Evolutionary conservation across 176 grass and related monocot genomes (phyloP), one percentile per base, ranked within the genome.

Genomic region (Triticum urartu): DNA sequence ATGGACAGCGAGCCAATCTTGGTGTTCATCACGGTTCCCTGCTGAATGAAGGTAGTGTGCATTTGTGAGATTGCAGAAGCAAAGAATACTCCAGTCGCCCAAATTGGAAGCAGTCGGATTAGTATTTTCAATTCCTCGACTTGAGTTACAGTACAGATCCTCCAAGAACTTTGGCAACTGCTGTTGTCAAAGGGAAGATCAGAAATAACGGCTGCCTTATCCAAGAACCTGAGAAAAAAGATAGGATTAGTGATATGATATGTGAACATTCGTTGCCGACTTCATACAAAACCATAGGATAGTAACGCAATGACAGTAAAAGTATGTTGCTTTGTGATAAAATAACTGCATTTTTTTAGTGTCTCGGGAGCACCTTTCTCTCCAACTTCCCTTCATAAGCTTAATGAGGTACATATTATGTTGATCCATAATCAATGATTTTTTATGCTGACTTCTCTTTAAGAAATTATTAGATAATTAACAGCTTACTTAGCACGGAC

Each of bases 41-140:
- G 95, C 66, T 97, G 95, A 74, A 97, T 97, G 72, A 94, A 97
- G 61, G 95, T 97, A 36, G 88, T 97, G 67, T 89, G 88, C 92
- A 94, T 91, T 83, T 94, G 95, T 62, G 92, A 94, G 18, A 89
- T 86, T 42, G 86, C 84, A 21, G 86, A 78, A 18, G 72, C 85
- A 79, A 92, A 90, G 79, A 94, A 25, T 72, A 97, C 77, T 56
- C 90, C 86, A 60, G 92, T 97, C 34, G 76, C 86, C 92, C 92
- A 97, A 86, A 97, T 89, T 61, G 95, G 95, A 75, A 92, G 78
- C 80, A 97, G 65, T n/a, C 95, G 81, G 18, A 94, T 81, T 28
- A 97, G 69, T 82, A 94, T 90, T 88, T 98, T 98, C 83, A 95
- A 70, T 84, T 97, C 95, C 86, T 98, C 93, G 1, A 95, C 89